A percentile compares a stretch with the other conserved stretches of the same genome.
Conservation (phyloP, 495 filamentous ascomycete species). For the Collariella sp. region DNA sequence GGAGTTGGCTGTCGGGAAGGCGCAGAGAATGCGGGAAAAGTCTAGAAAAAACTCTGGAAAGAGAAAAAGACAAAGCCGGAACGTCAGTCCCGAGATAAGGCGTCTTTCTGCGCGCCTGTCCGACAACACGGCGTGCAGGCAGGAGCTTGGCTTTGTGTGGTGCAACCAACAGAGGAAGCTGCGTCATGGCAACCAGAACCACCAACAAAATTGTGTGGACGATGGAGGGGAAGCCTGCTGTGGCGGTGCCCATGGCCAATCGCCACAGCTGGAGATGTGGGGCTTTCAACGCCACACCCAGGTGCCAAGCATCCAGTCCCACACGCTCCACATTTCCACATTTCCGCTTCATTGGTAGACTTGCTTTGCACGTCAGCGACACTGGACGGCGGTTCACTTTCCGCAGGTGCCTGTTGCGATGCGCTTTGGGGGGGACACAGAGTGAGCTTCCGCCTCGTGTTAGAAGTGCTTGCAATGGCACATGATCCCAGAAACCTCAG, state of each 20-base stretch:
- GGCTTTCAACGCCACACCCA: not conserved
- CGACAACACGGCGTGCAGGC: constrained; percentile 1
- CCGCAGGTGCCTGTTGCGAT: no score
- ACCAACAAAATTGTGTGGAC: constrained; percentile 4
- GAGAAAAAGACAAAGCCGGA: not conserved
- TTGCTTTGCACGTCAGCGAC: no score
- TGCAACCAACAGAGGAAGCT: constrained; percentile 11
- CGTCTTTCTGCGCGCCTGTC: not conserved
- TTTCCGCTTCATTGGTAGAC: no score
- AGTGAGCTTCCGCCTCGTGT: no score
- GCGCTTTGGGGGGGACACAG: no score
- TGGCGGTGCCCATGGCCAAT: constrained; percentile 19
- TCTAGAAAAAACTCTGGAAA: not conserved
- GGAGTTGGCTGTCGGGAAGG: not conserved
- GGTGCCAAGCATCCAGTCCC: not conserved
- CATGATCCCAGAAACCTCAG: no score
- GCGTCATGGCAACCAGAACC: constrained; percentile 27
- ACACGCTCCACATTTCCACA: no score
- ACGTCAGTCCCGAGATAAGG: not conserved
- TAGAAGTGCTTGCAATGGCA: no score
- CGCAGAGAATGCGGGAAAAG: not conserved
- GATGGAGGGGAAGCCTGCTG: constrained; percentile 14
- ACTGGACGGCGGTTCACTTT: no score
- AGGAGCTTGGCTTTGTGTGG: constrained; percentile 20
- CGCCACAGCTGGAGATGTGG: not conserved